phyloP scores from a whole-genome alignment of 345 rosid genomes.

The Hypericum perforatum region DNA sequence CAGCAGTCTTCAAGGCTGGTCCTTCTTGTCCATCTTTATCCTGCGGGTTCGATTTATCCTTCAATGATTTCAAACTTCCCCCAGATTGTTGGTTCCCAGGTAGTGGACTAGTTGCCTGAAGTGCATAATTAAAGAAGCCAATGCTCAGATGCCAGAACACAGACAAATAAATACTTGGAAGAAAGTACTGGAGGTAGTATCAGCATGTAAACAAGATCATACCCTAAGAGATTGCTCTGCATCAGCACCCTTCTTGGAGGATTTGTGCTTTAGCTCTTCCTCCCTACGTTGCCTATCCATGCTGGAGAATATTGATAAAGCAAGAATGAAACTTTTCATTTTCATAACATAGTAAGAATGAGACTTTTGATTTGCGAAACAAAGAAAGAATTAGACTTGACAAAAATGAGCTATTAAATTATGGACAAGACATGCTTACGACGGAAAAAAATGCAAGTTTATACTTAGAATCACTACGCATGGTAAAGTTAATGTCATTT shows the following conservation, averaged over 20 bases:
- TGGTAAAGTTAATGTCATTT: too few species aligned
- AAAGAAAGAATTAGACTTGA: too few species aligned
- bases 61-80: conserved; percentile 80
- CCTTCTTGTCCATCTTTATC: conserved; percentile 46
- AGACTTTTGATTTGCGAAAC: too few species aligned
- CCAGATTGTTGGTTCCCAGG: conserved; percentile 56
- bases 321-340: too few species aligned
- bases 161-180: too few species aligned
- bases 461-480: too few species aligned
- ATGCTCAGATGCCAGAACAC: neutral
- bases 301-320: conserved; percentile 21
- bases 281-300: conserved; percentile 97
- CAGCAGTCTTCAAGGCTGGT: conserved; percentile 78
- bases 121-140: conserved; percentile 6
- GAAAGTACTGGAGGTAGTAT: neutral
- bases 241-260: conserved; percentile 75
- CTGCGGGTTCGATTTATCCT: conserved; percentile 60
- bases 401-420: neutral
- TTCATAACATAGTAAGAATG: too few species aligned
- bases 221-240: conserved; percentile 89
- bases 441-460: too few species aligned
- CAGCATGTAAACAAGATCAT: conserved; percentile 14
- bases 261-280: conserved; percentile 75
- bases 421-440: too few species aligned
- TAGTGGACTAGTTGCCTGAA: conserved; percentile 88